These are phyloP conservation scores for Phytophthora macrochlamydospora DNA, from an alignment of 352 stramenopile species.

Conservation along the genomic window DNA sequence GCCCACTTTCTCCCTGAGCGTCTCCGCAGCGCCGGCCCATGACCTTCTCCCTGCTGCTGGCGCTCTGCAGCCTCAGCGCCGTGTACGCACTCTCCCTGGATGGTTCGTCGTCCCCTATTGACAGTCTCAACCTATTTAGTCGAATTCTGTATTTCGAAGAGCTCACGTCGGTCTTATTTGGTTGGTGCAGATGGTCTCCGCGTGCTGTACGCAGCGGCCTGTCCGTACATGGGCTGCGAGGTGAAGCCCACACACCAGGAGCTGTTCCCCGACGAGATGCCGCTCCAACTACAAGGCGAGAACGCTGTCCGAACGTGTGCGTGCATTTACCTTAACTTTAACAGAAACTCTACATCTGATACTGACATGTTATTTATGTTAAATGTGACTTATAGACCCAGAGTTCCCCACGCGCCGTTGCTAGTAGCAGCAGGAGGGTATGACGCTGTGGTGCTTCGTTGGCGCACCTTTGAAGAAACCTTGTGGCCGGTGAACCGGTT, in stretches of 20 bases:
- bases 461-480: slow-evolving; percentile 49
- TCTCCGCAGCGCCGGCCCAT: slow-evolving; percentile 2
- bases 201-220: slow-evolving; percentile 13
- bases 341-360: no score
- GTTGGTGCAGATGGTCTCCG: slow-evolving; percentile 6
- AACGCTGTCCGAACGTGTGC: slow-evolving; percentile 31
- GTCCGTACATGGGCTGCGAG: slow-evolving; percentile 16
- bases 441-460: slow-evolving; percentile 48
- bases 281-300: slow-evolving; percentile 28
- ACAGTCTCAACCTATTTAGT: neutral
- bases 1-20: slow-evolving; percentile 6
- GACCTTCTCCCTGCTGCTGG: slow-evolving; percentile 13
- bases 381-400: slow-evolving; percentile 28
- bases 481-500: slow-evolving; percentile 52
- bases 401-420: slow-evolving; percentile 51
- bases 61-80: slow-evolving; percentile 16
- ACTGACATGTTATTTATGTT: neutral
- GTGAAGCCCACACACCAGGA: slow-evolving; percentile 3
- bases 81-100: slow-evolving; percentile 20
- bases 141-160: neutral
- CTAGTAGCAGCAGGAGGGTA: slow-evolving; percentile 44
- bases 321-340: neutral
- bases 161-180: slow-evolving; percentile 6
- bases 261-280: slow-evolving; percentile 34
- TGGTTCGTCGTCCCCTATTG: slow-evolving; percentile 15